phyloP scores from a whole-genome alignment of 805 yeast species.

The Schizosaccharomyces japonicus region DNA sequence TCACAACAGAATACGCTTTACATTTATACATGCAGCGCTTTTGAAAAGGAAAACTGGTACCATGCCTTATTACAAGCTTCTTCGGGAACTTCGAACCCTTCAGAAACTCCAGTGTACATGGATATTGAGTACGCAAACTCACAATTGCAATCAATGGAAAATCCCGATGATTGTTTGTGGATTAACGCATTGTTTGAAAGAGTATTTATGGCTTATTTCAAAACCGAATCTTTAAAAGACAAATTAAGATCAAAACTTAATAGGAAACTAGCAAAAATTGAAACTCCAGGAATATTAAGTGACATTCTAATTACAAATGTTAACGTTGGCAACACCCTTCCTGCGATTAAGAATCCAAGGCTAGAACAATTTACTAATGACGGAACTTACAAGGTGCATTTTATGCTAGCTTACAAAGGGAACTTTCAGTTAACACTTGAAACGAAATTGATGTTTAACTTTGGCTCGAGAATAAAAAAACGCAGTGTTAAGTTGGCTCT shows the following conservation, averaged over 20 bases:
- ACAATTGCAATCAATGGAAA: no score
- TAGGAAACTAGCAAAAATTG: constrained; percentile 52
- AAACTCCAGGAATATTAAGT: constrained; percentile 70
- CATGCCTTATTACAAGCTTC: constrained; percentile 31
- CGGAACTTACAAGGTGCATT: constrained; percentile 42
- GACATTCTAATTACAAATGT: constrained; percentile 53
- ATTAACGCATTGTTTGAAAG: constrained; percentile 71
- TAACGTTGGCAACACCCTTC: constrained; percentile 58
- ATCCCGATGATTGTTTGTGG: no score
- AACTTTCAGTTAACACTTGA: constrained; percentile 52
- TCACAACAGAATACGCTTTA: no score
- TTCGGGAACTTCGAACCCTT: constrained; percentile 23
- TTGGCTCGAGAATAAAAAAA: not conserved
- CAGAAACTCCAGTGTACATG: no score
- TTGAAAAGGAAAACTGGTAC: constrained; percentile 83
- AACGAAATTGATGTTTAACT: constrained; percentile 20
- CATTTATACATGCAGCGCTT: constrained; percentile 52
- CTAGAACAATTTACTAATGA: constrained; percentile 39
- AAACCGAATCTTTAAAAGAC: constrained; percentile 40
- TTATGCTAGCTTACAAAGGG: constrained; percentile 49
- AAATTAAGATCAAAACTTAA: constrained; percentile 35
- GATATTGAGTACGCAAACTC: no score
- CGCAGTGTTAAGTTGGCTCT: not conserved
- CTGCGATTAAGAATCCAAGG: constrained; percentile 50
- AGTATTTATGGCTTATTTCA: constrained; percentile 49